Evolutionary conservation across 2,329 filamentous ascomycete genomes (phyloP).

Genomic region (Amylocarpus encephaloides): DNA sequence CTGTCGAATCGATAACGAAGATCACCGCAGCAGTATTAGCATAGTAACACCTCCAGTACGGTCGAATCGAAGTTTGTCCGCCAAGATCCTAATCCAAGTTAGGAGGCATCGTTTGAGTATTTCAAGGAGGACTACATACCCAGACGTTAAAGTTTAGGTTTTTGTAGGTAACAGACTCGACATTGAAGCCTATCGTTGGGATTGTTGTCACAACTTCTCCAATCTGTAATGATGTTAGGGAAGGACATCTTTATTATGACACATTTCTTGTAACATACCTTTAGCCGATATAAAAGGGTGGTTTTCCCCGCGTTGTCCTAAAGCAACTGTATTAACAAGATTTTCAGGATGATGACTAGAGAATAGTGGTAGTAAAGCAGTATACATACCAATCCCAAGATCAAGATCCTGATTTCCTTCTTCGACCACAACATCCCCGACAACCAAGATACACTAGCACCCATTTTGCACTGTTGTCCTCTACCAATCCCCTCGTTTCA

Average conservation of each 20-base stretch:
- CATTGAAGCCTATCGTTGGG: slow-evolving; percentile 98
- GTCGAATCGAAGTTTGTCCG: slow-evolving; percentile 96
- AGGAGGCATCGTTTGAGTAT: background rate
- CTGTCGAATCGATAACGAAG: slow-evolving; percentile 96
- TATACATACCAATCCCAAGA: slow-evolving; percentile 74
- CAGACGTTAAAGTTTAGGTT: slow-evolving; percentile 99
- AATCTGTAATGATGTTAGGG: slow-evolving; percentile 52
- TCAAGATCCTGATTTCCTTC: slow-evolving; percentile 97
- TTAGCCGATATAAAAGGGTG: slow-evolving; percentile 89
- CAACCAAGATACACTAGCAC: slow-evolving; percentile 61
- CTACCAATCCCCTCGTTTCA: slow-evolving; percentile 6
- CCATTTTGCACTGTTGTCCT: slow-evolving; percentile 44
- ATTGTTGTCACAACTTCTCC: slow-evolving; percentile 98
- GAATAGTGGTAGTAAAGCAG: slow-evolving; percentile 2
- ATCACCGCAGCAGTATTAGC: slow-evolving; percentile 97
- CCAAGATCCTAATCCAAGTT: slow-evolving; percentile 61
- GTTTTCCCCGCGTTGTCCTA: slow-evolving; percentile 99
- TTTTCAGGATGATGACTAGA: background rate
- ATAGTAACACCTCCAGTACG: slow-evolving; percentile 99
- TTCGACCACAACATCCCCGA: slow-evolving; percentile 77
- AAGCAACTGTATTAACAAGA: slow-evolving; percentile 4
- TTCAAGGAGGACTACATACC: slow-evolving; percentile 47
- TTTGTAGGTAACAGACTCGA: slow-evolving; percentile 96
- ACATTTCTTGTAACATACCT: slow-evolving; percentile 49
- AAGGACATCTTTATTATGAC: background rate